Evolutionary conservation across 1,139 yeast genomes (phyloP), one percentile per base, ranked within the genome.

Genomic region (Martiniozyma asiatica): DNA sequence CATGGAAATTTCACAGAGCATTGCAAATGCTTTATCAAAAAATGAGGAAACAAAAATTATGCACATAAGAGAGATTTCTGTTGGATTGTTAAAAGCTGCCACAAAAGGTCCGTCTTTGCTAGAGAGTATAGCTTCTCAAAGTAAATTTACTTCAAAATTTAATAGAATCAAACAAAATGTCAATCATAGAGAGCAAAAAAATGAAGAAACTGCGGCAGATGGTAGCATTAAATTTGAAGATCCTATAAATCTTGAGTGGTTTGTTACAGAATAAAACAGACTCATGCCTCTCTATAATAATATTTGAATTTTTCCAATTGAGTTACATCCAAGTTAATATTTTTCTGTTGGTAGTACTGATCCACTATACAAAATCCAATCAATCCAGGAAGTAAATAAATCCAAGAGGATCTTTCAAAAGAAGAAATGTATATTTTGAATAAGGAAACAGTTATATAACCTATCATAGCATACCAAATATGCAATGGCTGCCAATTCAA

Each of bases 211-310:
- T n/a, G 20, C 26, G n/a, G 19, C 9, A 6, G 12, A 18, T 7
- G 19, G 11, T 5, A 23, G 16, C n/a, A n/a, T n/a, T n/a, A n/a
- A n/a, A n/a, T n/a, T n/a, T n/a, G n/a, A n/a, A n/a, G n/a, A n/a
- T n/a, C n/a, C n/a, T n/a, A n/a, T n/a, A 5, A 31, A 25, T 15
- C 28, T 40, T 20, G 37, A 38, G 24, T 42, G 43, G 33, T 42
- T 41, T 33, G n/a, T n/a, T n/a, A n/a, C n/a, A n/a, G n/a, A n/a
- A n/a, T n/a, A n/a, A n/a, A n/a, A n/a, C n/a, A n/a, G n/a, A 20
- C 27, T 41, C 39, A 48, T 11, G 50, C 55, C 15, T 41, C 46
- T 28, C 45, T 48, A 32, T 47, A 49, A 30, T 42, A 27, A 31
- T 48, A 49, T 27, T 36, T 44, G 19, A 41, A 11, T 11, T 24